Conservation (phyloP, 345 rosid species). For the Ceriops tagal region DNA sequence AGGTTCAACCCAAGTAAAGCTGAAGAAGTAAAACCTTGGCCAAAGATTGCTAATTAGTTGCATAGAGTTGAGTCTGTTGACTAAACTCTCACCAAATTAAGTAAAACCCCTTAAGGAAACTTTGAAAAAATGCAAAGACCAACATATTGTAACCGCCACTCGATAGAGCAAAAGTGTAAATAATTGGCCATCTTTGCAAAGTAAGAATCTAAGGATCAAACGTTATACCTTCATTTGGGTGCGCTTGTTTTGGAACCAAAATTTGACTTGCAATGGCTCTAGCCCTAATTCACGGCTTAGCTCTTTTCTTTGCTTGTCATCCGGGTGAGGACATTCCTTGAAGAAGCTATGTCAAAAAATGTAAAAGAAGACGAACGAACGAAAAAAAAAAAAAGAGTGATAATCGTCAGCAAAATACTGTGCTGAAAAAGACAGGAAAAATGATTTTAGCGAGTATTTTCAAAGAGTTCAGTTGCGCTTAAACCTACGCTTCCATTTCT, state of each 20-base stretch:
- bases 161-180: too few species aligned
- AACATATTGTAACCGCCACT: too few species aligned
- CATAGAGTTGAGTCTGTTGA: too few species aligned
- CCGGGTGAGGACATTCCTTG: slow-evolving; percentile 98
- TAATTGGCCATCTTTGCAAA: slow-evolving; percentile 2
- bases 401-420: too few species aligned
- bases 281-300: slow-evolving; percentile 81
- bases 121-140: neutral
- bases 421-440: too few species aligned
- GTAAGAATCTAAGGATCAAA: neutral
- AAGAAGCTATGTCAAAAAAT: slow-evolving; percentile 44
- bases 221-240: slow-evolving; percentile 92
- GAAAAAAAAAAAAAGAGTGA: neutral
- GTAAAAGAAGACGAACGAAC: neutral
- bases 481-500: slow-evolving; percentile 89
- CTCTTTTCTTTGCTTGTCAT: slow-evolving; percentile 96
- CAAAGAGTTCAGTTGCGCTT: neutral
- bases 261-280: slow-evolving; percentile 93
- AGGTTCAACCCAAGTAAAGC: neutral
- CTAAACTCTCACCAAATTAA: too few species aligned
- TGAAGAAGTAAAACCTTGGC: neutral
- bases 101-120: neutral
- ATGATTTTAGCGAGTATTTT: too few species aligned
- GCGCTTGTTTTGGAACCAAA: slow-evolving; percentile 99
- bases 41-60: too few species aligned